Base-by-base conservation (phyloP, 2,329 filamentous ascomycete genomes). In the Stagonosporopsis rhizophila region DNA sequence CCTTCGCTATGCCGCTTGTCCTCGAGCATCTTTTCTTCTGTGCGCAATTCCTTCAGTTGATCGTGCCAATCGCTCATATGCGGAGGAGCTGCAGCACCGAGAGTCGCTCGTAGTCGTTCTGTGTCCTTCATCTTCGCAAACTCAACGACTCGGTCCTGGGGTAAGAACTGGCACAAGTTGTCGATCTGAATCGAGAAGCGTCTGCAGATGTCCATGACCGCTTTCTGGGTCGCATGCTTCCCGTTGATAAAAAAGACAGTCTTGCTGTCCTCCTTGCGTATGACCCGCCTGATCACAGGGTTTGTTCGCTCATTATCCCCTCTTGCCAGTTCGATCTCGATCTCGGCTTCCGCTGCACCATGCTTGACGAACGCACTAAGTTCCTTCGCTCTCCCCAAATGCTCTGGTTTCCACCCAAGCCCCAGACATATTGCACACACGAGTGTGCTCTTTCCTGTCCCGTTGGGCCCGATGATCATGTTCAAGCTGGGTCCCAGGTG, bases 381-480 rank as follows among this genome's bases (percentile, higher is more conserved):
- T 14, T 92, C 87, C 67, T 90, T 92, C 6, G 93, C 92, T 59
- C 95, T 88, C 15, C 94, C 95, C 15, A 99, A 83, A 68, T 93
- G 86, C 76, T 89, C 67, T 28, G 46, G 27, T 22, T 41, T 42
- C 82, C 89, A 97, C 44, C 95, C 95, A 23, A 99, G 80, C 2
- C 95, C 95, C 14, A 99, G 79, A 71, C 95, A 98, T 65, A 99
- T 96, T 40, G 95, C 95, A 77, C 95, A 99, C 39, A 99, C 94
- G 23, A 99, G 82, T 0, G 95, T 97, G 77, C 94, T 98, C 78
- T 99, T 99, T 52, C 95, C 95, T 0, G 95, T 98, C 30, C 95
- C 95, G 70, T 99, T 99, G n/a, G 95, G 95, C 0, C 95, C 95
- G 66, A 99, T 96, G 49, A 99, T 89, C 94, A 99, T 98, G 74